These are phyloP conservation scores for Teratosphaeriaceae sp. DNA, from an alignment of 2,329 filamentous ascomycete species.

Conservation along the genomic window DNA sequence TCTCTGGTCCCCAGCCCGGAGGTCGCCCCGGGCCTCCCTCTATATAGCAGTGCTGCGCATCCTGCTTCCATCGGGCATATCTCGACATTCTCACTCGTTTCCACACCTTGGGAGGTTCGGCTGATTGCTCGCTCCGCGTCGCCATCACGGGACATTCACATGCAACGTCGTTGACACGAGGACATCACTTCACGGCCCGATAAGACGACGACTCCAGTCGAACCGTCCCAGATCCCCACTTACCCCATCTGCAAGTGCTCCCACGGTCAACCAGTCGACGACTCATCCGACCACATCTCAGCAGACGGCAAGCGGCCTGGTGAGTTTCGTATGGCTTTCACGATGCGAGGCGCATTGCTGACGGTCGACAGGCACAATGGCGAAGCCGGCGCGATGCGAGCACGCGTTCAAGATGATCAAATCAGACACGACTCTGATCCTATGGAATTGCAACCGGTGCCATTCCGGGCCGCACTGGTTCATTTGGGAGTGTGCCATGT, in stretches of 20 bases:
- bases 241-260: too few species aligned
- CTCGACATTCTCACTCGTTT: background rate
- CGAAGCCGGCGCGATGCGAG: conserved; percentile 41
- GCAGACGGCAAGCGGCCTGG: background rate
- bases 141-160: background rate
- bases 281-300: background rate
- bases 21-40: background rate
- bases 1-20: background rate
- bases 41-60: conserved; percentile 5
- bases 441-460: conserved; percentile 48
- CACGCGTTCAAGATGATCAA: conserved; percentile 47
- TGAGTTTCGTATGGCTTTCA: too few species aligned
- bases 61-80: background rate
- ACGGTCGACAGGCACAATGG: conserved; percentile 30
- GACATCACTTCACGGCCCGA: background rate
- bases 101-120: conserved; percentile 1
- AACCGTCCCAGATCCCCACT: background rate
- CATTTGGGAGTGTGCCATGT: conserved; percentile 46
- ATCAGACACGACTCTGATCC: conserved; percentile 44
- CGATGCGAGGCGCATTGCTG: background rate
- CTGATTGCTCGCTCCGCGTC: background rate
- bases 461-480: conserved; percentile 45
- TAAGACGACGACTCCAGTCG: background rate
- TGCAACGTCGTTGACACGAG: background rate
- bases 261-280: too few species aligned